Conservation (phyloP, 129 eudicot species). For the Flaveria ramosissima region DNA sequence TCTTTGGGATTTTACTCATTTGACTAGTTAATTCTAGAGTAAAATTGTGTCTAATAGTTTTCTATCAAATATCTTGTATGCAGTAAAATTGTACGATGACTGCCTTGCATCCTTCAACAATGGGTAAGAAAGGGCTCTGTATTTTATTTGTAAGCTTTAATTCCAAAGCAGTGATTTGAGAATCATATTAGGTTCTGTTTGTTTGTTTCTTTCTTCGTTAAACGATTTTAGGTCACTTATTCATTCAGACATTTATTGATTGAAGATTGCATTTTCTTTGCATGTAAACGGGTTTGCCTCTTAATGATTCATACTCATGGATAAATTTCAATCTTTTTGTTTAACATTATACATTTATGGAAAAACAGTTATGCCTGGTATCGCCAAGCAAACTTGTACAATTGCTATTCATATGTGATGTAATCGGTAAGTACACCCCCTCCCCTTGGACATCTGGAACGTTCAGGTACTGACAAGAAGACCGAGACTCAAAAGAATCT, state of each 20-base stretch:
- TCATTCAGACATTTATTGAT: slow-evolving; percentile 28
- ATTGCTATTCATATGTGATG: background rate
- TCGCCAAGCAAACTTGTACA: too few species aligned
- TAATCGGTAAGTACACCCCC: too few species aligned
- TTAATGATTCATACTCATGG: background rate
- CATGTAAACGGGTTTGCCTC: background rate
- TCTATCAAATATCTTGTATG: slow-evolving; percentile 11
- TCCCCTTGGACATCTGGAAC: too few species aligned
- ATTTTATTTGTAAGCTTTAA: slow-evolving; percentile 32
- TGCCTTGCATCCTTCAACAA: slow-evolving; percentile 5
- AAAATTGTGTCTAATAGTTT: background rate
- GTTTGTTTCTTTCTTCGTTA: slow-evolving; percentile 6
- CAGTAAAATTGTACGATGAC: slow-evolving; percentile 35
- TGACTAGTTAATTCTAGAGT: too few species aligned
- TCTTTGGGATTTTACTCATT: background rate
- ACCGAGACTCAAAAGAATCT: too few species aligned
- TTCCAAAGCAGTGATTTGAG: slow-evolving; percentile 2
- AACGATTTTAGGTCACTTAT: slow-evolving; percentile 35
- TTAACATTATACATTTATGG: background rate
- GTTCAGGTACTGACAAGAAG: too few species aligned
- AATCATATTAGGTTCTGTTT: slow-evolving; percentile 26
- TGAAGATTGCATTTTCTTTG: background rate
- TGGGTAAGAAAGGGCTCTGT: slow-evolving; percentile 32
- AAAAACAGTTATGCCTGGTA: too few species aligned
- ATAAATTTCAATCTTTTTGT: background rate